Evolutionary conservation across 2,329 filamentous ascomycete species (phyloP).

Genomic region (Chaetomium sp.): DNA sequence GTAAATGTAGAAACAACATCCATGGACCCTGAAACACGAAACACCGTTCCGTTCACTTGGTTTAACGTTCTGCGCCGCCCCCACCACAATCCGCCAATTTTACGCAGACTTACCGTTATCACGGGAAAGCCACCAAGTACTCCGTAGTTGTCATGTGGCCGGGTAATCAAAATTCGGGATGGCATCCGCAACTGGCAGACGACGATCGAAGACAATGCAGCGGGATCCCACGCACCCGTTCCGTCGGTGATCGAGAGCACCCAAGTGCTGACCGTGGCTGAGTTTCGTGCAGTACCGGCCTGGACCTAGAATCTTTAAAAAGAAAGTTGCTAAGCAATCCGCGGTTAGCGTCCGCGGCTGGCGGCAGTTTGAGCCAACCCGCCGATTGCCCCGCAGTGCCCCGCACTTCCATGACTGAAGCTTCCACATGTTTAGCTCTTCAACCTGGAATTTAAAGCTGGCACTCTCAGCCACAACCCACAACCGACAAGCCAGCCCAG

Average conservation of each 20-base stretch:
- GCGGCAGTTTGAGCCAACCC: slow-evolving; percentile 16
- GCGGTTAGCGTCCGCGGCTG: slow-evolving; percentile 25
- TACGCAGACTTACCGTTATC: not conserved
- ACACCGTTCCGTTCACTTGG: not conserved
- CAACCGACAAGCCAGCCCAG: too few relatives aligned
- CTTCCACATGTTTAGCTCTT: not conserved
- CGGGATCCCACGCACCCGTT: not conserved
- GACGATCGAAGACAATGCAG: not conserved
- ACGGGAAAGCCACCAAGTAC: too few relatives aligned
- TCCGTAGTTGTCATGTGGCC: not conserved
- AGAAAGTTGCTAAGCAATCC: slow-evolving; percentile 10
- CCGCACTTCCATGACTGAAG: not conserved
- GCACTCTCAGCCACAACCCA: not conserved
- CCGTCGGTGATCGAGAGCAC: not conserved
- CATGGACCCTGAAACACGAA: not conserved
- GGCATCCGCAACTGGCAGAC: not conserved
- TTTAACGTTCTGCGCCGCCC: not conserved
- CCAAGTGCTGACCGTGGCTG: slow-evolving; percentile 16
- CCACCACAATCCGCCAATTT: not conserved
- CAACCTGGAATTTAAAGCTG: not conserved
- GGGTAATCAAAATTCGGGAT: not conserved
- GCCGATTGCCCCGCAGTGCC: slow-evolving; percentile 2
- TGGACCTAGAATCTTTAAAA: slow-evolving; percentile 6
- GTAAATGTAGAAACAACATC: too few relatives aligned
- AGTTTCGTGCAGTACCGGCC: not conserved